phyloP scores from a whole-genome alignment of 164 flowering plant species.

The Macadamia integrifolia region DNA sequence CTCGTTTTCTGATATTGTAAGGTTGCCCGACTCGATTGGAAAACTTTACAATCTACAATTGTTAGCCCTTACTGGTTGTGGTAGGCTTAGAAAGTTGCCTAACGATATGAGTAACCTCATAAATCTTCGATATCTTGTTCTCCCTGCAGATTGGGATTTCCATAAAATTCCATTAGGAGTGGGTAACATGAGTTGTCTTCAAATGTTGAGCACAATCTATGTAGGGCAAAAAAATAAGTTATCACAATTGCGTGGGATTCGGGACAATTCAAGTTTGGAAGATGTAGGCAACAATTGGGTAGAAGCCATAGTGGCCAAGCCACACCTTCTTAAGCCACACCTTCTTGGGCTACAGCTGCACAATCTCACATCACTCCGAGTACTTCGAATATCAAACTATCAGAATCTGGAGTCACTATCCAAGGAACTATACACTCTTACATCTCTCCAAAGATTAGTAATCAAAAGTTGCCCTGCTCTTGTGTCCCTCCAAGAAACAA shows the following conservation, averaged over 20 bases:
- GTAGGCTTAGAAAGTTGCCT: slow-evolving; percentile 12
- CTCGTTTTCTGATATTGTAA: slow-evolving; percentile 4
- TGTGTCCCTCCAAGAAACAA: too few species aligned
- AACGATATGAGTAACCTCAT: not conserved
- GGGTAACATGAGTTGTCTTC: slow-evolving; percentile 13
- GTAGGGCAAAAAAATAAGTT: slow-evolving; percentile 14
- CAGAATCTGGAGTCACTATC: too few species aligned
- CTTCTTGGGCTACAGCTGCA: slow-evolving; percentile 6
- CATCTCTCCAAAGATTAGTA: too few species aligned
- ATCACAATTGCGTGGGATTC: slow-evolving; percentile 10
- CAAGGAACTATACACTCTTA: too few species aligned
- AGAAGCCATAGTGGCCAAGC: not conserved
- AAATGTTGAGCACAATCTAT: slow-evolving; percentile 13
- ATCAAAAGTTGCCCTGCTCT: too few species aligned
- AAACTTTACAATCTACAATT: slow-evolving; percentile 8
- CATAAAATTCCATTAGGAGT: not conserved
- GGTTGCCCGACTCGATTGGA: slow-evolving; percentile 11
- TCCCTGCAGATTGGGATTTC: too few species aligned
- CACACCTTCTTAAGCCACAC: slow-evolving; percentile 1
- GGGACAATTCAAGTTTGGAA: slow-evolving; percentile 14
- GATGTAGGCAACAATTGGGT: slow-evolving; percentile 10
- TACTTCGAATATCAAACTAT: not conserved
- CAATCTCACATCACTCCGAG: slow-evolving; percentile 12
- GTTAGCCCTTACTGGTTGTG: slow-evolving; percentile 7
- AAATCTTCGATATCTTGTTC: too few species aligned